Evolutionary conservation across 2,329 filamentous ascomycete species (phyloP).

Genomic region (Fusarium armeniacum): DNA sequence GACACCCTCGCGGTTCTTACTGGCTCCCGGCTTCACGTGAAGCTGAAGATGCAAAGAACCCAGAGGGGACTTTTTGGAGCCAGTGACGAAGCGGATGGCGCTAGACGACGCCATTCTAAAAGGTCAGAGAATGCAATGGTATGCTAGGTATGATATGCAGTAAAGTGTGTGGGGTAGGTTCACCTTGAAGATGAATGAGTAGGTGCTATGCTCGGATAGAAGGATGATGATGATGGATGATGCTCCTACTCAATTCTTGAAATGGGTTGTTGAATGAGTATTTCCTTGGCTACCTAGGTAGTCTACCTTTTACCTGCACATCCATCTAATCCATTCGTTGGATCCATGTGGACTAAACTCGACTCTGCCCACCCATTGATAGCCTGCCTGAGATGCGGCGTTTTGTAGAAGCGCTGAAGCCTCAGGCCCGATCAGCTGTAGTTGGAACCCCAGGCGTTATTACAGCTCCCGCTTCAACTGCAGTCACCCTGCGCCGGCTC

Average conservation of each 20-base stretch:
- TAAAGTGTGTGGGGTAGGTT: conserved; percentile 32
- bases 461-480: background rate
- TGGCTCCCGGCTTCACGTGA: conserved; percentile 76
- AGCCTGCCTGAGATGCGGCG: conserved; percentile 37
- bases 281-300: background rate
- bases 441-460: background rate
- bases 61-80: conserved; percentile 61
- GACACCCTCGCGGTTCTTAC: conserved; percentile 73
- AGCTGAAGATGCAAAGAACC: conserved; percentile 72
- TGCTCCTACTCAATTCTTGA: background rate
- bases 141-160: conserved; percentile 3
- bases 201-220: conserved; percentile 5
- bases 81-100: conserved; percentile 63
- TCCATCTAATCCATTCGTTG: background rate
- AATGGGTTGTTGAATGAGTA: conserved; percentile 1
- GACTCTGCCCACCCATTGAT: background rate
- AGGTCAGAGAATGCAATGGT: conserved; percentile 5
- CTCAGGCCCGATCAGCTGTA: conserved; percentile 38
- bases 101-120: conserved; percentile 50
- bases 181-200: background rate
- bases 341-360: background rate
- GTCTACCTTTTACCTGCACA: background rate
- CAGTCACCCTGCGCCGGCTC: conserved; percentile 2
- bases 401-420: conserved; percentile 47
- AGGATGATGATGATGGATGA: conserved; percentile 9